Conservation (phyloP, 805 yeast genomes). For the Hanseniaspora singularis region DNA sequence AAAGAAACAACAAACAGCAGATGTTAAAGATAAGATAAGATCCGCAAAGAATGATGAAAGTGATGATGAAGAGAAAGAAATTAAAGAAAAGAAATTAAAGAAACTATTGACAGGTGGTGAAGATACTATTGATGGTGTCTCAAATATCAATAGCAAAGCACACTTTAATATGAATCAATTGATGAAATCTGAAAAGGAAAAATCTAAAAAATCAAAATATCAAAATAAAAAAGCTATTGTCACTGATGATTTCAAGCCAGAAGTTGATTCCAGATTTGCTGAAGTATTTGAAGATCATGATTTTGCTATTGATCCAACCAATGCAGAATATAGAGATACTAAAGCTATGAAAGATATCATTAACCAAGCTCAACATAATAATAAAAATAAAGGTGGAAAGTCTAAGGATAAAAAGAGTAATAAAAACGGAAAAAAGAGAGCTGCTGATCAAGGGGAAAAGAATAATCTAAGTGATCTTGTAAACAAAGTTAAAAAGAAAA, state of each 20-base stretch:
- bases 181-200: conserved; percentile 58
- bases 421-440: conserved; percentile 16
- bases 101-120: conserved; percentile 33
- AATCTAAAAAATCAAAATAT: conserved; percentile 37
- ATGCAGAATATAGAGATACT: conserved; percentile 81
- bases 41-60: conserved; percentile 25
- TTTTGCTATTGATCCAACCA: conserved; percentile 88
- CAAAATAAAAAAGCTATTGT: conserved; percentile 39
- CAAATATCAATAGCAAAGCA: conserved; percentile 32
- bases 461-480: conserved; percentile 32
- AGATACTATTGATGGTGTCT: conserved; percentile 35
- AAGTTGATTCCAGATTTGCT: conserved; percentile 77
- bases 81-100: conserved; percentile 62
- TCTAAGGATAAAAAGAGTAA: conserved; percentile 20
- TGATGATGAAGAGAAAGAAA: conserved; percentile 33
- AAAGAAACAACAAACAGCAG: conserved; percentile 37
- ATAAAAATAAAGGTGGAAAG: conserved; percentile 21
- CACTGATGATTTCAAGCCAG: conserved; percentile 51
- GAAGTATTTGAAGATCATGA: conserved; percentile 76
- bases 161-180: conserved; percentile 76
- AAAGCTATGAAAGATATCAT: conserved; percentile 73
- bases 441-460: conserved; percentile 8
- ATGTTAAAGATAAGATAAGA: conserved; percentile 36
- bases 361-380: conserved; percentile 56
- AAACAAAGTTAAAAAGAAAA: conserved; percentile 39